These are phyloP conservation scores for Pichia sp. DNA, from an alignment of 1,139 yeast genomes.

Conservation along the genomic window DNA sequence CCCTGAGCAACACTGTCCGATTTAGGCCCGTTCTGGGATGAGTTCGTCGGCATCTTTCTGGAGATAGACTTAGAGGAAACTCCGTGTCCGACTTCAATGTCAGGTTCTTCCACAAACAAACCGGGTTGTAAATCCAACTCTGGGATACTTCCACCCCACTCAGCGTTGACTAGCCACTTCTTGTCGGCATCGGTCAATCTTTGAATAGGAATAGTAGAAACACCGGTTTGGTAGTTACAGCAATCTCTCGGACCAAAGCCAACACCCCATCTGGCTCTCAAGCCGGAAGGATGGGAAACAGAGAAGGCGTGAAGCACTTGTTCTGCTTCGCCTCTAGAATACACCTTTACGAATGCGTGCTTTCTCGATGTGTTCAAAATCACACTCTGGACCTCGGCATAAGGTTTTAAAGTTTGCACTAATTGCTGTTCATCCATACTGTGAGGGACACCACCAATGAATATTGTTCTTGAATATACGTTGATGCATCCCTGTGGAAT, in stretches of 20 bases:
- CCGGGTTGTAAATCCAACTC: slow-evolving; percentile 82
- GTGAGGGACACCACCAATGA: slow-evolving; percentile 89
- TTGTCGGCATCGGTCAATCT: slow-evolving; percentile 92
- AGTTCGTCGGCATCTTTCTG: slow-evolving; percentile 80
- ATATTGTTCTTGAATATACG: slow-evolving; percentile 83
- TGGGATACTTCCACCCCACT: slow-evolving; percentile 92
- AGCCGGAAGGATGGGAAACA: slow-evolving; percentile 39
- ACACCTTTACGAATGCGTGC: slow-evolving; percentile 96
- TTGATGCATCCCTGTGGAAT: slow-evolving; percentile 79
- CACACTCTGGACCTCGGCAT: slow-evolving; percentile 90
- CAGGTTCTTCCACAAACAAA: slow-evolving; percentile 91
- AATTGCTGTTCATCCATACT: slow-evolving; percentile 74
- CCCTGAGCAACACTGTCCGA: slow-evolving; percentile 43
- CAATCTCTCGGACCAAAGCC: slow-evolving; percentile 99
- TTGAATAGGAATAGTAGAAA: slow-evolving; percentile 78
- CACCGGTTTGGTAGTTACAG: slow-evolving; percentile 89
- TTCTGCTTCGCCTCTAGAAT: slow-evolving; percentile 92
- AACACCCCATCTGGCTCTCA: slow-evolving; percentile 96
- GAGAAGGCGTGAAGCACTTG: slow-evolving; percentile 49
- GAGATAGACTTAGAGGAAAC: slow-evolving; percentile 91
- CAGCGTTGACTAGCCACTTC: slow-evolving; percentile 84
- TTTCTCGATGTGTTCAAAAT: slow-evolving; percentile 83
- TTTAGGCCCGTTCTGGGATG: slow-evolving; percentile 81
- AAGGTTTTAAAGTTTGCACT: slow-evolving; percentile 68
- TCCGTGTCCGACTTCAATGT: slow-evolving; percentile 93